A percentile compares a stretch with the other conserved stretches of the same genome.
phyloP scores from a whole-genome alignment of 441 rosid genomes.

The Erysimum cheiri region DNA sequence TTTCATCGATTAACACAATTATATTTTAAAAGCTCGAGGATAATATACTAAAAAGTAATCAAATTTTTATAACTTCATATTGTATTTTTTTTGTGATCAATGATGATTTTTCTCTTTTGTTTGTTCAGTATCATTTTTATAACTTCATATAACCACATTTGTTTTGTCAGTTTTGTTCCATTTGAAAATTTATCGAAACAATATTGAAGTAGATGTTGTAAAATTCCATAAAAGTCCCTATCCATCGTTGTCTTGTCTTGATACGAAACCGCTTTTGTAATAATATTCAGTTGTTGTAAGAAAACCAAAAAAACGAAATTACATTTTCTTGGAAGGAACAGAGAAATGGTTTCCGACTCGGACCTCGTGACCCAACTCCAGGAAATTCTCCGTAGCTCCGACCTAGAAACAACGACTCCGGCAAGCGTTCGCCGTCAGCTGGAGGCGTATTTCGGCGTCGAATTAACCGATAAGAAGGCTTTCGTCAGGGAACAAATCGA shows the following conservation, averaged over 20 bases:
- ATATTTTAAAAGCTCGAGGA: too few relatives aligned
- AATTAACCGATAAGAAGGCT: slow-evolving; percentile 61
- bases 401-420: slow-evolving; percentile 75
- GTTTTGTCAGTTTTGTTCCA: too few relatives aligned
- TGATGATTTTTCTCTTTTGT: too few relatives aligned
- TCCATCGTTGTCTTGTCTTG: not conserved
- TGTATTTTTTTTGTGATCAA: too few relatives aligned
- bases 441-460: slow-evolving; percentile 63
- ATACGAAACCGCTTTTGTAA: slow-evolving; percentile 12
- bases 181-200: too few relatives aligned
- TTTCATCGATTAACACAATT: too few relatives aligned
- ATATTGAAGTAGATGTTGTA: fast-evolving
- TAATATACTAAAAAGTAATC: too few relatives aligned
- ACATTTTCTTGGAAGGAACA: not conserved
- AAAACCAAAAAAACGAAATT: not conserved
- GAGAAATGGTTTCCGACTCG: slow-evolving; percentile 62
- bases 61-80: too few relatives aligned
- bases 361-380: slow-evolving; percentile 68
- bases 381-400: slow-evolving; percentile 62
- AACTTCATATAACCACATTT: too few relatives aligned
- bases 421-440: slow-evolving; percentile 68
- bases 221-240: not conserved
- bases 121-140: too few relatives aligned
- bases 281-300: not conserved
- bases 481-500: slow-evolving; percentile 77